phyloP scores from a whole-genome alignment of 2,329 filamentous ascomycete genomes.

The Arthrobotrys entomopaga region DNA sequence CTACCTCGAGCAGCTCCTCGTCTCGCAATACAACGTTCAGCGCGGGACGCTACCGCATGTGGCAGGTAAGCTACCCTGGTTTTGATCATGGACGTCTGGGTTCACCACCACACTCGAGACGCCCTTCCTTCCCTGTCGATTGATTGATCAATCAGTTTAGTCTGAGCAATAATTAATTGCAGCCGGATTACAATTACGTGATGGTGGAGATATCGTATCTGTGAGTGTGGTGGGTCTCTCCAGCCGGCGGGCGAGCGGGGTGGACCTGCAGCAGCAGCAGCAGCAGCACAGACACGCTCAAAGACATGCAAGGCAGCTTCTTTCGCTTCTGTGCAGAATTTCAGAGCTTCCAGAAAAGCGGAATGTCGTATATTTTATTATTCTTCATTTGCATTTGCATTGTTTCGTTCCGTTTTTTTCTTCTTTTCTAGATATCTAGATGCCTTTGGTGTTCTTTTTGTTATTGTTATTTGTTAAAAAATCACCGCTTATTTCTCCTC shows the following conservation, averaged over 20 bases:
- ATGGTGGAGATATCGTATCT: slow-evolving; percentile 46
- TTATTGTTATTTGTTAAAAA: slow-evolving; percentile 17
- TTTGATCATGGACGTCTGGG: slow-evolving; percentile 52
- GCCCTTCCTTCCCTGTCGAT: slow-evolving; percentile 43
- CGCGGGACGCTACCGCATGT: slow-evolving; percentile 50
- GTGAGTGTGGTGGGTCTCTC: slow-evolving; percentile 3
- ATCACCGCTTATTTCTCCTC: slow-evolving; percentile 52
- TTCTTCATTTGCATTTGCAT: background rate
- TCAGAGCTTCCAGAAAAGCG: slow-evolving; percentile 55
- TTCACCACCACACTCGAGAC: slow-evolving; percentile 46
- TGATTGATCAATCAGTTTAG: slow-evolving; percentile 26
- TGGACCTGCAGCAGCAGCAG: slow-evolving; percentile 53
- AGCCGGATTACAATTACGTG: slow-evolving; percentile 46
- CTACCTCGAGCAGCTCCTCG: slow-evolving; percentile 29
- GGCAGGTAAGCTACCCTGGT: slow-evolving; percentile 54
- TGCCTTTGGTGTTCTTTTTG: slow-evolving; percentile 4
- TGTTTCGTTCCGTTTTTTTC: no score
- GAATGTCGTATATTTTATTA: slow-evolving; percentile 27
- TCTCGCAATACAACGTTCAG: slow-evolving; percentile 49
- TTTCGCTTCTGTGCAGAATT: slow-evolving; percentile 20
- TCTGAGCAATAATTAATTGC: slow-evolving; percentile 37
- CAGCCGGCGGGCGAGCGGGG: slow-evolving; percentile 31
- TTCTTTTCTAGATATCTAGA: background rate
- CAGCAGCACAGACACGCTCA: slow-evolving; percentile 29
- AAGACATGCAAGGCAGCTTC: slow-evolving; percentile 53